Percentiles rank a stretch among this genome's conserved stretches.
These are phyloP conservation scores for Zanthoxylum bungeanum DNA, from an alignment of 345 rosid genomes.

Conservation along the genomic window DNA sequence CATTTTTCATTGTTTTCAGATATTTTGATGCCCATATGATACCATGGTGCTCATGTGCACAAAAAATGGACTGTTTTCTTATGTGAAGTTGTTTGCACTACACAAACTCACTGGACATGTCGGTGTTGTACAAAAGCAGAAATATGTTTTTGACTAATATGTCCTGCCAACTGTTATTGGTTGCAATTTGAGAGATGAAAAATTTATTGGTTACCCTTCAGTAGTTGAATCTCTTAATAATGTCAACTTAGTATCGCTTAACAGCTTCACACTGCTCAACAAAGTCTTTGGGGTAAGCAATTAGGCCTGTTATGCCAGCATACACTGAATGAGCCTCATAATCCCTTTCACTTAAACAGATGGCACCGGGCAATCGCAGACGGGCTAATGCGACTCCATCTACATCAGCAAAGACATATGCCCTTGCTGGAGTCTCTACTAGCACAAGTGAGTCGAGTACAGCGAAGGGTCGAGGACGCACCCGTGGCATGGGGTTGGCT, in stretches of 20 bases:
- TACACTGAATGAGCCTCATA: neutral
- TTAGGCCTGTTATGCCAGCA: neutral
- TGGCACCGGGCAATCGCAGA: too few relatives aligned
- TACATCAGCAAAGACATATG: too few relatives aligned
- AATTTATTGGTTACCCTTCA: neutral
- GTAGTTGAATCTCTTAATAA: slow-evolving; percentile 2
- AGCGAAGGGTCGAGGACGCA: too few relatives aligned
- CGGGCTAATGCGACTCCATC: too few relatives aligned
- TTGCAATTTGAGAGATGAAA: neutral
- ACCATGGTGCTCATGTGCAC: neutral
- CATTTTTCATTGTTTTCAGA: neutral
- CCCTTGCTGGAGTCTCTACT: too few relatives aligned
- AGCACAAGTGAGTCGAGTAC: too few relatives aligned
- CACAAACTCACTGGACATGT: neutral
- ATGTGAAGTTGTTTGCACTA: neutral
- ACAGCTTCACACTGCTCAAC: neutral
- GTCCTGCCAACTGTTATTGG: neutral
- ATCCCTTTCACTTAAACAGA: neutral
- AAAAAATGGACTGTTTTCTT: neutral
- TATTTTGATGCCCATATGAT: neutral
- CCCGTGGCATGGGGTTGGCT: too few relatives aligned
- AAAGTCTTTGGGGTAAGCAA: neutral
- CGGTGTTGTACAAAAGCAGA: neutral
- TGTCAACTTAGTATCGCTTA: neutral
- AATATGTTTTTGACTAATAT: neutral